Base-by-base conservation (phyloP, 208 protist species). In the Leishmania tarentolae region DNA sequence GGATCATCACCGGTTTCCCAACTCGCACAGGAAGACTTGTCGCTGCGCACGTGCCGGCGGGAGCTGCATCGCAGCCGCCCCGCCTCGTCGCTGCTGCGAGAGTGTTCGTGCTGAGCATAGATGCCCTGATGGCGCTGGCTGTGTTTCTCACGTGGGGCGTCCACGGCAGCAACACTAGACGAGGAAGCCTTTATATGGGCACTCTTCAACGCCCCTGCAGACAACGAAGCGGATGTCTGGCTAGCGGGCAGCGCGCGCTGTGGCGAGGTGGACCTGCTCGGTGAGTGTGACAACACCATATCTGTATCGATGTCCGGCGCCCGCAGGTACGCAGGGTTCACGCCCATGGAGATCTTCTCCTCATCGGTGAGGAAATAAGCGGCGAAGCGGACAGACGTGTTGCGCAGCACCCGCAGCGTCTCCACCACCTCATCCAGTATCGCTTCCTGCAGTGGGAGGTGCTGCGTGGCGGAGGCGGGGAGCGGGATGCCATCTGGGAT, bases 301-400 rank as follows among this genome's bases (percentile, higher is more conserved):
- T 87, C 79, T 9, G 79, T 78, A 56, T 86, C 77, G 44, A 93
- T 83, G 56, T 92, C 90, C 11, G 91, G 86, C 42, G 88, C 80
- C 5, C 78, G 91, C 42, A 97, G 78, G 50, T 94, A 90, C 42
- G 81, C 85, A 9, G 94, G 94, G 75, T 97, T 87, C 17, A 90
- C 86, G 13, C 94, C 94, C 90, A 97, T 90, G 44, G 91, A 87
- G 24, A 82, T 76, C 86, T 95, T 97, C 81, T 97, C 94, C 21
- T 79, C 83, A 75, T 97, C 94, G 4, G 90, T 88, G 2, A 97
- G 75, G 59, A 91, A 91, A 81, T 94, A 85, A 4, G 94, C 92
- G n/a, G 92, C 91, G 73, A 97, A 93, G 50, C 88, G 87, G 52
- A 97, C 90, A 3, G 94, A 97, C 17, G 79, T 78, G 65, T 86